Base-by-base conservation (phyloP, 352 stramenopile genomes). In the Hyaloperonospora brassicae region DNA sequence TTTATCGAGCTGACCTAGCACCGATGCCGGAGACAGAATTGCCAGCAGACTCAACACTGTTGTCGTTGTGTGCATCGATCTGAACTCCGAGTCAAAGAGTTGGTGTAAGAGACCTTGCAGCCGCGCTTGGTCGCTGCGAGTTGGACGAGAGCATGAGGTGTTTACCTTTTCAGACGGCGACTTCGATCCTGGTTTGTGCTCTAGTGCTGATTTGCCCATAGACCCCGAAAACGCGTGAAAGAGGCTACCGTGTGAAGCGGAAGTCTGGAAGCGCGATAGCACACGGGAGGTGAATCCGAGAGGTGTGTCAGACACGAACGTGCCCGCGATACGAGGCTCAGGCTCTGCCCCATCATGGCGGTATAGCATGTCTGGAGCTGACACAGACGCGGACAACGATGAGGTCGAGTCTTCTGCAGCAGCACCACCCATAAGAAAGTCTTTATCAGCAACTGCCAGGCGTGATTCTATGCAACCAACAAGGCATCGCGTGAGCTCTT, bases 261-360 rank as follows among this genome's bases (percentile, higher is more conserved):
- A 70, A 11, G 66, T 74, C 17, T 88, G 75, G 13, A 92, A 77
- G 17, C 75, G 74, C n/a, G 79, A 92, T 14, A 89, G 51, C 22
- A 92, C 70, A 14, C 81, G 73, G n/a, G 79, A 86, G 1, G 79
- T 87, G 52, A 92, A 89, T 5, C 72, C 57, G 31, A 70, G 49
- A 6, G 59, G 36, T 30, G 59, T 55, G 3, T 52, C 56, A 12
- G 65, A 53, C 17, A 46, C 41, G 21, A 68, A 73, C 14, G 43
- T 24, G 8, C 56, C 42, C 30, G 43, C 11, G 17, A 24, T n/a
- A 25, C 50, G 40, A 34, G 54, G 21, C 22, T 57, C 27, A 44
- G 56, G 42, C 45, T 39, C 27, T 38, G 41, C 22, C 30, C 52
- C 46, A 9, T 58, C 42, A n/a, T 64, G 52, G 4, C 42, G 53